phyloP scores from a whole-genome alignment of 257 asterid species.

The Penstemon barbatus region DNA sequence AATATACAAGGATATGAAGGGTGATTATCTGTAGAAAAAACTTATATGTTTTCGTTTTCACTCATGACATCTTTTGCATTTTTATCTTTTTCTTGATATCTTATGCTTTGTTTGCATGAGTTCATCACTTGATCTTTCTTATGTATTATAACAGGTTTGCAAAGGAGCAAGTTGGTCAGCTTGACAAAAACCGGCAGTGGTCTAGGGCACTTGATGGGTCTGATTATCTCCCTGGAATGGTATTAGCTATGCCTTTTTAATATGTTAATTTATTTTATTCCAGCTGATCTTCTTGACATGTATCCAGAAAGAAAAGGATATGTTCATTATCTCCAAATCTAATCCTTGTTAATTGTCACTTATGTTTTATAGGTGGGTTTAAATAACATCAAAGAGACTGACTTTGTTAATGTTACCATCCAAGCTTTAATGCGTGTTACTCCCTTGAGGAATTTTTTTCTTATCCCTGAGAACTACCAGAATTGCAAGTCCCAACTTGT shows the following conservation, averaged over 20 bases:
- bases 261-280: slow-evolving; percentile 15
- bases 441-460: slow-evolving; percentile 97
- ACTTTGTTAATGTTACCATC: slow-evolving; percentile 91
- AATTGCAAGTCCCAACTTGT: slow-evolving; percentile 88
- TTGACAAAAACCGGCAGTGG: slow-evolving; percentile 86
- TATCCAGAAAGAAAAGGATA: neutral
- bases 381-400: slow-evolving; percentile 96
- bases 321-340: slow-evolving; percentile 2
- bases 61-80: neutral
- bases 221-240: slow-evolving; percentile 99
- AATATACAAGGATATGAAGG: slow-evolving; percentile 8
- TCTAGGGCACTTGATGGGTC: slow-evolving; percentile 99
- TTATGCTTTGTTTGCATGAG: neutral
- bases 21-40: neutral
- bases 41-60: neutral
- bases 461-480: slow-evolving; percentile 83
- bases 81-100: slow-evolving; percentile 7
- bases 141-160: slow-evolving; percentile 56
- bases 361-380: slow-evolving; percentile 74
- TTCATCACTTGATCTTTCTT: slow-evolving; percentile 13
- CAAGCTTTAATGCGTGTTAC: slow-evolving; percentile 98
- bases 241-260: slow-evolving; percentile 30
- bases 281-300: neutral
- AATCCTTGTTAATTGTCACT: slow-evolving; percentile 13
- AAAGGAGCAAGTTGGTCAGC: slow-evolving; percentile 69